These are phyloP conservation scores for Beauveria bassiana DNA, from an alignment of 2,329 filamentous ascomycete species.

Conservation along the genomic window DNA sequence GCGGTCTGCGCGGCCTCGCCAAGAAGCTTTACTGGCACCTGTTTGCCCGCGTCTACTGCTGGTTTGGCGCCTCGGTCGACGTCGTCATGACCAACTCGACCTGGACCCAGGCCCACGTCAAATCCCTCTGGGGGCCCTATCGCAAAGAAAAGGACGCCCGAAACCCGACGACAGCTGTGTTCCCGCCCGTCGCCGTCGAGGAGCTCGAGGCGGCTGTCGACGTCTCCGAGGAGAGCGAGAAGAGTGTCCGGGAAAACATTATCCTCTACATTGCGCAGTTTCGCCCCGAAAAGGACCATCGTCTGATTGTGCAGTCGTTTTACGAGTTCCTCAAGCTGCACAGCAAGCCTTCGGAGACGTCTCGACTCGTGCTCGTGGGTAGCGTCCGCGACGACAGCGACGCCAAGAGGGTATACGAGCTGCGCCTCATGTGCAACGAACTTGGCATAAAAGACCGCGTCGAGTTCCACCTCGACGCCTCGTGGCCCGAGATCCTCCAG, in stretches of 20 bases:
- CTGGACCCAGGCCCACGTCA: conserved; percentile 85
- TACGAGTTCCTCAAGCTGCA: conserved; percentile 59
- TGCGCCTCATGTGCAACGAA: conserved; percentile 79
- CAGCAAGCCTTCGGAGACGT: conserved; percentile 40
- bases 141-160: conserved; percentile 36
- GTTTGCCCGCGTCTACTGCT: conserved; percentile 77
- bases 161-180: conserved; percentile 65
- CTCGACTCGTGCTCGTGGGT: conserved; percentile 77
- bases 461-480: conserved; percentile 81
- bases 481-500: conserved; percentile 78
- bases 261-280: conserved; percentile 96
- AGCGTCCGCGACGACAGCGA: conserved; percentile 83
- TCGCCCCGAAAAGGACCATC: conserved; percentile 93
- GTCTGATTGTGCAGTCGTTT: conserved; percentile 78
- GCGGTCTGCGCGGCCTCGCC: conserved; percentile 57
- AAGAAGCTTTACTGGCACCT: conserved; percentile 82
- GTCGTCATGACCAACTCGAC: conserved; percentile 96
- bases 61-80: conserved; percentile 76
- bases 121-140: conserved; percentile 65
- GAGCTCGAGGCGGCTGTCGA: conserved; percentile 71
- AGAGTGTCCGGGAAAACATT: conserved; percentile 54
- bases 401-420: conserved; percentile 76
- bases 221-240: conserved; percentile 61
- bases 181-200: conserved; percentile 84
- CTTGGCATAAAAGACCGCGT: conserved; percentile 77